phyloP scores from a whole-genome alignment of 176 grass and related monocot species.

The Calamus simplicifolius region DNA sequence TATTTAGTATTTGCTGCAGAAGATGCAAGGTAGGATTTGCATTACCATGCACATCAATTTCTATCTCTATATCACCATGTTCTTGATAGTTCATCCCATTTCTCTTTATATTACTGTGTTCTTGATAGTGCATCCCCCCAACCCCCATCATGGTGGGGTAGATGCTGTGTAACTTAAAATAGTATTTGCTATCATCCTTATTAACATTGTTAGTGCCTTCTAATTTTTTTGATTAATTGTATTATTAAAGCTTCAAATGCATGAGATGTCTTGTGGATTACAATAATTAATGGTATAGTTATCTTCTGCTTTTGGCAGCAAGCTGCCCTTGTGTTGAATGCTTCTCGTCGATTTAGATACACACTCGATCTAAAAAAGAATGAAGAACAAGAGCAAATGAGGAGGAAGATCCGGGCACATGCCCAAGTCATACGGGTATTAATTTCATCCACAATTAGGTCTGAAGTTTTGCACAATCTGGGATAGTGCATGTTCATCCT shows the following conservation, averaged over 20 bases:
- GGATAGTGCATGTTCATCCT: constrained; percentile 14
- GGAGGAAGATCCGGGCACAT: constrained; percentile 61
- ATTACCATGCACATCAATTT: no score
- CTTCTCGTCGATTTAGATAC: constrained; percentile 75
- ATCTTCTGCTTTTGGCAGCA: constrained; percentile 42
- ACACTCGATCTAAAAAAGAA: constrained; percentile 80
- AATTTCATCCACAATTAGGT: constrained; percentile 17
- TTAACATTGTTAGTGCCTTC: no score
- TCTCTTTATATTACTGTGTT: no score
- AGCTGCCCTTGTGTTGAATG: constrained; percentile 80
- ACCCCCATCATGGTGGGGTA: no score
- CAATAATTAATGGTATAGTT: background rate
- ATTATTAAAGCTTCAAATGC: background rate
- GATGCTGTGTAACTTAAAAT: no score
- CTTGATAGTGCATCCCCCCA: no score
- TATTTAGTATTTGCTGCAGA: no score
- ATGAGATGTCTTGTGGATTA: background rate
- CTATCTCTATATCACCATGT: no score
- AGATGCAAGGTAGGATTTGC: no score
- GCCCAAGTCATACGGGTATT: constrained; percentile 84
- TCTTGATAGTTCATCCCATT: no score
- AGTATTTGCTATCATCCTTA: no score
- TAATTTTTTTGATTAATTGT: background rate
- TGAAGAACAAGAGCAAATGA: constrained; percentile 62
- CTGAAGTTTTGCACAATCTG: background rate